Conservation (phyloP, 306 rosid genomes). For the Myrica gale region DNA sequence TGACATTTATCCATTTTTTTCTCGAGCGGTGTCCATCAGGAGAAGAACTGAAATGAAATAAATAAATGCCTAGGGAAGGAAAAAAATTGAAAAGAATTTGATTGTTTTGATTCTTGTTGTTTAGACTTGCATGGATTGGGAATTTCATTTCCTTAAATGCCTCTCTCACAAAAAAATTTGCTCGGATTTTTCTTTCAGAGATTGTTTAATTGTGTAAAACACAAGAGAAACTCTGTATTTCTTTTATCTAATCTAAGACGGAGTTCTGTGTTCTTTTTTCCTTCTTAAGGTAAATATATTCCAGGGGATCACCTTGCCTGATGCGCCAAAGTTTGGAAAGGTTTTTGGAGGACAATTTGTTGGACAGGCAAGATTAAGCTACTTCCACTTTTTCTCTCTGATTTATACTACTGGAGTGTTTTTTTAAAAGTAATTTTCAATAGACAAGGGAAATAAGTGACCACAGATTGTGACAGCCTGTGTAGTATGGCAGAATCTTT, state of each 20-base stretch:
- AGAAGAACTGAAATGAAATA: neutral
- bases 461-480: conserved; percentile 2
- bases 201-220: neutral
- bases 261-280: conserved; percentile 4
- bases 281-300: conserved; percentile 68
- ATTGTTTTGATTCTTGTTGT: neutral
- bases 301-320: conserved; percentile 73
- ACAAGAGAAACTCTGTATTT: too few relatives aligned
- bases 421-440: conserved; percentile 1
- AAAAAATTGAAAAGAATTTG: neutral
- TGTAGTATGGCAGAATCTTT: neutral
- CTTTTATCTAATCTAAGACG: too few relatives aligned
- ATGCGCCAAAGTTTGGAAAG: conserved; percentile 82
- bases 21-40: neutral
- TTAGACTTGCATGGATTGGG: neutral
- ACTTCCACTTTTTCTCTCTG: conserved; percentile 16
- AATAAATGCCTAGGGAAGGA: neutral
- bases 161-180: neutral
- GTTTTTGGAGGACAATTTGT: conserved; percentile 91
- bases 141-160: neutral
- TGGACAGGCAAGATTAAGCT: conserved; percentile 71
- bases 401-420: neutral
- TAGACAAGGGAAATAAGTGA: neutral
- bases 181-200: neutral
- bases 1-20: neutral